Conservation (phyloP, 345 rosid genomes). For the Erysimum cheiranthoides region DNA sequence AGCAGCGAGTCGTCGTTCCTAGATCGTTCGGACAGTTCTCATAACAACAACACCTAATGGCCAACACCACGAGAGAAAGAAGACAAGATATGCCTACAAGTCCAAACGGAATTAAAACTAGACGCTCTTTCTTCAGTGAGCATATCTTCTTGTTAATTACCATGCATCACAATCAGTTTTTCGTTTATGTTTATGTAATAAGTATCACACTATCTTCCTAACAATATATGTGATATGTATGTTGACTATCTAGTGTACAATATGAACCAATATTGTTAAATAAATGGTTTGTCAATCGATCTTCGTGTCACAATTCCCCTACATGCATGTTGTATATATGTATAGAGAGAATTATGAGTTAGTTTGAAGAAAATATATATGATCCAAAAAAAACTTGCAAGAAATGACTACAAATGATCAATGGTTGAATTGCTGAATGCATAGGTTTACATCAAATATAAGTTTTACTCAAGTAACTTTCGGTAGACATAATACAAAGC, state of each 20-base stretch:
- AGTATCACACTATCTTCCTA: neutral
- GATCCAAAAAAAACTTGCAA: neutral
- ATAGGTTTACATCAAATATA: neutral
- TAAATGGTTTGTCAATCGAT: constrained; percentile 17
- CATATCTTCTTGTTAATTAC: constrained; percentile 15
- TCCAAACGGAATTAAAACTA: too few species aligned
- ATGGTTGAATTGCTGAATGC: neutral
- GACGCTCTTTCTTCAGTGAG: neutral
- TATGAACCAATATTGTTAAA: neutral
- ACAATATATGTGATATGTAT: constrained; percentile 1
- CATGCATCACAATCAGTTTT: constrained; percentile 11
- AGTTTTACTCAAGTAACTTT: constrained; percentile 29
- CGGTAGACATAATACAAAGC: constrained; percentile 29
- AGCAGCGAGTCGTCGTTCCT: neutral
- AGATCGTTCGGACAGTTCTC: neutral
- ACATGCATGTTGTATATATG: too few species aligned
- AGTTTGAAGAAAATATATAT: constrained; percentile 3
- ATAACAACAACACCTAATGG: neutral
- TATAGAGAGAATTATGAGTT: too few species aligned
- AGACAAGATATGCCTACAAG: too few species aligned
- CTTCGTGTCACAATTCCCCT: neutral
- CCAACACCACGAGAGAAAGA: too few species aligned
- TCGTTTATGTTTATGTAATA: constrained; percentile 9
- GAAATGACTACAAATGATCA: neutral
- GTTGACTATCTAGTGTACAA: constrained; percentile 25